phyloP scores from a whole-genome alignment of 2,329 filamentous ascomycete species.

The Pseudocercospora vitis region DNA sequence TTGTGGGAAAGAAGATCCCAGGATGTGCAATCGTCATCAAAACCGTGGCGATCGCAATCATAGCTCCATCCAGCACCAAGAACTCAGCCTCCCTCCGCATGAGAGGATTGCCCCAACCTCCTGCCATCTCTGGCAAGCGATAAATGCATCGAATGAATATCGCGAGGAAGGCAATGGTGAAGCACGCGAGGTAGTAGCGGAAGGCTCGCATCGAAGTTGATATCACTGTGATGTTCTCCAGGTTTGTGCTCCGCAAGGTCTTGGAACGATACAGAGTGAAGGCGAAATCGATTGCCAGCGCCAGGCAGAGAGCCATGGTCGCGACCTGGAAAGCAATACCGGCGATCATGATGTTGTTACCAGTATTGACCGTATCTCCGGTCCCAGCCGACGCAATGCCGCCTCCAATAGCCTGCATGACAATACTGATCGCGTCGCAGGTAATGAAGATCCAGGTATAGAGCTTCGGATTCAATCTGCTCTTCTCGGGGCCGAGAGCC shows the following conservation, averaged over 20 bases:
- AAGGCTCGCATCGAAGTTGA: constrained; percentile 41
- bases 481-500: constrained; percentile 45
- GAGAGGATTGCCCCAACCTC: constrained; percentile 50
- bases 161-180: constrained; percentile 59
- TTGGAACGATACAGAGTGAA: constrained; percentile 21
- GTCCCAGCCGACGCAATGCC: constrained; percentile 43
- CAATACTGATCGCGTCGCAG: constrained; percentile 49
- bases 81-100: constrained; percentile 52
- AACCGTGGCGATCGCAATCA: constrained; percentile 47
- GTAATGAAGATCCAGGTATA: constrained; percentile 55
- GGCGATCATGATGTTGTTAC: constrained; percentile 49
- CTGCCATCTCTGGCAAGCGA: constrained; percentile 55
- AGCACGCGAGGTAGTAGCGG: constrained; percentile 55
- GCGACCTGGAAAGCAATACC: constrained; percentile 48
- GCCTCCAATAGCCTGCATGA: constrained; percentile 48
- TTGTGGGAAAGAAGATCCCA: constrained; percentile 45
- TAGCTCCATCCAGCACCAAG: constrained; percentile 50
- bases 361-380: constrained; percentile 39
- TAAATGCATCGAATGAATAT: constrained; percentile 67
- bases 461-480: constrained; percentile 43
- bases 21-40: constrained; percentile 48
- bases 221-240: constrained; percentile 39
- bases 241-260: constrained; percentile 17
- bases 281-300: constrained; percentile 45
- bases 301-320: constrained; percentile 46